These are phyloP conservation scores for Panus rudis DNA, from an alignment of 768 basidiomycete species.

Conservation along the genomic window DNA sequence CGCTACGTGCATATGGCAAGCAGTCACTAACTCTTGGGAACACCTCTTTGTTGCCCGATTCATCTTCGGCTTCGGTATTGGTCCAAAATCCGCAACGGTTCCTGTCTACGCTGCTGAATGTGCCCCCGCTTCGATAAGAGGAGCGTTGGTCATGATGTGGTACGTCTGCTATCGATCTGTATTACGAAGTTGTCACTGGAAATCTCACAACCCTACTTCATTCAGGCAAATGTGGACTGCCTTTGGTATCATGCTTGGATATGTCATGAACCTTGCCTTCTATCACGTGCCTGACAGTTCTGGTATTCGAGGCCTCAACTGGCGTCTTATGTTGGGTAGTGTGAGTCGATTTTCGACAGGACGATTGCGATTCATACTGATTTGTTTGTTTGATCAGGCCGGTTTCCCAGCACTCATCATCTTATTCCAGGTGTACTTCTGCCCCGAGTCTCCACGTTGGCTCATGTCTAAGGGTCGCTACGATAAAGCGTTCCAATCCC, in stretches of 20 bases:
- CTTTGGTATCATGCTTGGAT: constrained; percentile 74
- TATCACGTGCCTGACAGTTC: constrained; percentile 39
- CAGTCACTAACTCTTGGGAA: constrained; percentile 45
- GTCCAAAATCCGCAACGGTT: constrained; percentile 55
- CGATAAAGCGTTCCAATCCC: constrained; percentile 49
- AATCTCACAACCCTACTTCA: neutral
- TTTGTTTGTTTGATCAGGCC: constrained; percentile 18
- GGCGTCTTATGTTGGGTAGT: constrained; percentile 73
- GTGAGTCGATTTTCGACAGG: constrained; percentile 42
- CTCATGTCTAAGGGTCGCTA: constrained; percentile 24
- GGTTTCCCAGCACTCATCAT: constrained; percentile 34
- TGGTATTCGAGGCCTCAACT: constrained; percentile 55
- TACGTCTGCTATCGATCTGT: constrained; percentile 19
- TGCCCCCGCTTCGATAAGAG: constrained; percentile 73
- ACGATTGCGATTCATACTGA: too few species aligned
- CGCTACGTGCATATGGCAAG: constrained; percentile 45
- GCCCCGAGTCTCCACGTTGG: constrained; percentile 35
- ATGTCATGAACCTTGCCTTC: constrained; percentile 55
- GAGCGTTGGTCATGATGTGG: constrained; percentile 89
- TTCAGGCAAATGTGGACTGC: constrained; percentile 71
- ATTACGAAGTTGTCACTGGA: neutral
- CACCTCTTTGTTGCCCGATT: constrained; percentile 49
- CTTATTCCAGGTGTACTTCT: constrained; percentile 22
- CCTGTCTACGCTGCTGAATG: constrained; percentile 68
- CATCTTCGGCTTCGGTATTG: constrained; percentile 44